A percentile compares a stretch with the other conserved stretches of the same genome.
Evolutionary conservation across 352 stramenopile genomes (phyloP).

Genomic region (Aphanomyces cochlioides): DNA sequence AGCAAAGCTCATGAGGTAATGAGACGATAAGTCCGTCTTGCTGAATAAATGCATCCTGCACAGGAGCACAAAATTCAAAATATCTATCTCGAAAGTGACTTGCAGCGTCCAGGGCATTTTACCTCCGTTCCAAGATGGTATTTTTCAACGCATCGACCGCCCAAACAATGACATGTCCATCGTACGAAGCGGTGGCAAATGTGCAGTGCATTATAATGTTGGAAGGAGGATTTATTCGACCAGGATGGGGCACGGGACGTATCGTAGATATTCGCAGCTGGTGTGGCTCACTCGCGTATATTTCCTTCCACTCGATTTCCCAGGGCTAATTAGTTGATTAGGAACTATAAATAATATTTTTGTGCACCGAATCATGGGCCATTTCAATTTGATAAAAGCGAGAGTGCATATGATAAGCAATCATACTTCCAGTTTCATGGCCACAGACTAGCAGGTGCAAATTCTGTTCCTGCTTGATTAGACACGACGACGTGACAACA

Average conservation of each 20-base stretch:
- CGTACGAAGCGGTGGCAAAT: slow-evolving; percentile 19
- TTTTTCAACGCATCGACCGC: slow-evolving; percentile 3
- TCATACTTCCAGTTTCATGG: slow-evolving; percentile 4
- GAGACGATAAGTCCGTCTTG: background rate
- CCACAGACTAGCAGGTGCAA: slow-evolving; percentile 14
- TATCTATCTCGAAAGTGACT: slow-evolving; percentile 13
- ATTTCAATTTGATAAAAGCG: slow-evolving; percentile 11
- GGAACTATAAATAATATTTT: no score
- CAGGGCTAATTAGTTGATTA: background rate
- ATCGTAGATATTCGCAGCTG: slow-evolving; percentile 10
- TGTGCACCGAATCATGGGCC: no score
- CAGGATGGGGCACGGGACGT: slow-evolving; percentile 17
- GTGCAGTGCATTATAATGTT: slow-evolving; percentile 25
- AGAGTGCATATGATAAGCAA: slow-evolving; percentile 4
- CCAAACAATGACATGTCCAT: slow-evolving; percentile 29
- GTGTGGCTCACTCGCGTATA: slow-evolving; percentile 1
- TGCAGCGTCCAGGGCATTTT: background rate
- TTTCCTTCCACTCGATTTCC: slow-evolving; percentile 16
- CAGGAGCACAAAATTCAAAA: slow-evolving; percentile 24
- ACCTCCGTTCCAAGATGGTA: slow-evolving; percentile 16
- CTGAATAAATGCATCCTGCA: slow-evolving; percentile 13
- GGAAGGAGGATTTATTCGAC: slow-evolving; percentile 6
- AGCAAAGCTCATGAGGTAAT: slow-evolving; percentile 19
- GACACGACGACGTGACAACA: slow-evolving; percentile 14
- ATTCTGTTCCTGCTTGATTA: slow-evolving; percentile 12